Base-by-base conservation (phyloP, 225 moss, liverwort and hornwort genomes). In the Marchantia polymorpha region DNA sequence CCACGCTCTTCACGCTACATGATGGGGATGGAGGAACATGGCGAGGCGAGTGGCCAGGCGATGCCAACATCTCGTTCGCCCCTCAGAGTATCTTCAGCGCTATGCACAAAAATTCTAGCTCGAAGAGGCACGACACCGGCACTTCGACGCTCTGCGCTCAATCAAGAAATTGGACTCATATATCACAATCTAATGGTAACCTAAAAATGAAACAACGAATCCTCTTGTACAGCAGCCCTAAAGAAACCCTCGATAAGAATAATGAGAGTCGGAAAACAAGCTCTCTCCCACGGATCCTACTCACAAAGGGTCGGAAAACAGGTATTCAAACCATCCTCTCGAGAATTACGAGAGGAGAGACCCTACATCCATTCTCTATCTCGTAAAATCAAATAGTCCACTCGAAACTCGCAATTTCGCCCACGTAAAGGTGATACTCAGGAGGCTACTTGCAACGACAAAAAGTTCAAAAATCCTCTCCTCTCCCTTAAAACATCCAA, bases 41-140 rank as follows among this genome's bases (percentile, higher is more conserved):
- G 17, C 95, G 93, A 39, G 97, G 97, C 49, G 97, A 99, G 63
- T 93, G 93, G 64, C 95, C 97, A 16, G 93, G 90, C 61, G 95
- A 92, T 39, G 97, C 95, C 90, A 99, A 92, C 97, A 99, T 99
- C 78, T 83, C 60, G 60, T 10, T 50, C 12, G 0, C 10, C 50
- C 52, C 31, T 12, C n/a, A 76, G 27, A 5, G n/a, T 58, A 14
- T 58, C 5, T 15, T 58, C 58, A 5, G 39, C 31, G 16, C 46
- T 69, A 69, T 10, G 69, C 4, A 69, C 31, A 46, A 8, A 46
- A 22, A 16, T 48, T 47, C 69, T 20, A 17, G 16, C 16, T 68
- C 1, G 12, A 9, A 13, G 15, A 13, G 39, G 64, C 19, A 60
- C 2, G 39, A 60, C 0, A 20, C 14, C 60, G 60, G 7, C 7